Evolutionary conservation across 495 filamentous ascomycete species (phyloP), one percentile per base, ranked within the genome.

Genomic region (Thermochaetoides thermophila): DNA sequence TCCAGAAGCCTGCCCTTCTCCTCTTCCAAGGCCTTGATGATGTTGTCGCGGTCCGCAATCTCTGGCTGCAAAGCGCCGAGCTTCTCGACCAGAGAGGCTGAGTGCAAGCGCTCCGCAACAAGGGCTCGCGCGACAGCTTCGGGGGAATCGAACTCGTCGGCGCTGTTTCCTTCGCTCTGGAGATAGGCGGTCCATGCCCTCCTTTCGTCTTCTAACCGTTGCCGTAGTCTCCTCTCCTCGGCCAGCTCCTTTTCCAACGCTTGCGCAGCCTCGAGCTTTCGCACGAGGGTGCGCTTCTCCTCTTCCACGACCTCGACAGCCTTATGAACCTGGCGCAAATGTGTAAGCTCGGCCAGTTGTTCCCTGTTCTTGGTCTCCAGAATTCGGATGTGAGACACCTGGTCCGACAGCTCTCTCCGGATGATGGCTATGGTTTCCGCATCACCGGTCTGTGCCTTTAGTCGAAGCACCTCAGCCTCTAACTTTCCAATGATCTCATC

Each of bases 291-390:
- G 39, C 79, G 68, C 61, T 96, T 96, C 59, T 99, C 83, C 48
- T 99, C 89, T 45, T 96, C 86, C 0, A 95, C 76, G n/a, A 96
- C 69, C 41, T 94, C 84, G 4, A 94, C 74, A 22, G 78, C 82
- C 52, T 81, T 86, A 45, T 82, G 75, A 13, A 76, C 50, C 47
- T 83, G 77, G 11, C 84, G 73, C 25, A 87, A 64, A 37, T 81
- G 75, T 32, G 79, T 81, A 4, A 96, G 55, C 46, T 99, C 87
- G 6, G 67, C 53, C n/a, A 60, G 52, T 45, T 92, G 86, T 31
- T 91, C 80, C 19, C 85, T 64, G 43, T 81, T 93, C 24, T 70
- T 69, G 0, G 71, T 62, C 53, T 96, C 91, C 11, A 96, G 59
- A 17, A 71, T 77, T 37, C 78, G 75, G 37, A 96, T 93, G 49